Evolutionary conservation across 2,329 filamentous ascomycete genomes (phyloP), one percentile per base, ranked within the genome.

Genomic region (Xylaria polymorpha): DNA sequence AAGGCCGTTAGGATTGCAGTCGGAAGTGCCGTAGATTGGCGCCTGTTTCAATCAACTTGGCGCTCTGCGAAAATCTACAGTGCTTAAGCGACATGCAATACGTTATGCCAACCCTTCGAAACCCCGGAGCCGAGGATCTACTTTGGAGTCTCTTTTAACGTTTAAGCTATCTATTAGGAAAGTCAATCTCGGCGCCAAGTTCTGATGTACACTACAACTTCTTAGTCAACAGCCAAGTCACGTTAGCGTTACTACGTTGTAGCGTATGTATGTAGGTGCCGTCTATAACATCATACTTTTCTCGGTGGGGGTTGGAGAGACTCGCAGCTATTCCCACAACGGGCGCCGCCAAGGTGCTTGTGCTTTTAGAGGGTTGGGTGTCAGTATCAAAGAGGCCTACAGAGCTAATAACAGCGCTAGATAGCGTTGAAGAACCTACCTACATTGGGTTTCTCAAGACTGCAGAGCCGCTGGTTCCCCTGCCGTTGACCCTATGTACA

Each of bases 391-490:
- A 50, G 44, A 5, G 58, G 39, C 18, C 12, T 25, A 37, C 15
- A 35, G 6, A 1, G 35, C 14, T 61, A n/a, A 25, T 61, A 32
- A 43, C 18, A 15, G 22, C 25, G 29, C 57, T 60, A 18, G 9
- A 37, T 48, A 14, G 29, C 32, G n/a, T 39, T 22, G 4, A 14
- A 20, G 41, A 41, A 55, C 9, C 22, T 56, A 55, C 9, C 22
- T 56, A 56, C 39, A 25, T 5, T 18, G 7, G 25, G 18, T 6
- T 2, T 46, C 20, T 39, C 53, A 61, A 56, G 55, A 56, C 29
- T 25, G 46, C 51, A 22, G 57, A 64, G 58, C 39, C 37, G n/a
- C 51, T 62, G 53, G 46, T 43, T 51, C 37, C 43, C 56, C 18
- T 43, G 35, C 48, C 39, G 39, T 55, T 48, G 18, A 48, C 44